These are phyloP conservation scores for Microbotryum violaceum DNA, from an alignment of 1,284 basidiomycete genomes.

Conservation along the genomic window DNA sequence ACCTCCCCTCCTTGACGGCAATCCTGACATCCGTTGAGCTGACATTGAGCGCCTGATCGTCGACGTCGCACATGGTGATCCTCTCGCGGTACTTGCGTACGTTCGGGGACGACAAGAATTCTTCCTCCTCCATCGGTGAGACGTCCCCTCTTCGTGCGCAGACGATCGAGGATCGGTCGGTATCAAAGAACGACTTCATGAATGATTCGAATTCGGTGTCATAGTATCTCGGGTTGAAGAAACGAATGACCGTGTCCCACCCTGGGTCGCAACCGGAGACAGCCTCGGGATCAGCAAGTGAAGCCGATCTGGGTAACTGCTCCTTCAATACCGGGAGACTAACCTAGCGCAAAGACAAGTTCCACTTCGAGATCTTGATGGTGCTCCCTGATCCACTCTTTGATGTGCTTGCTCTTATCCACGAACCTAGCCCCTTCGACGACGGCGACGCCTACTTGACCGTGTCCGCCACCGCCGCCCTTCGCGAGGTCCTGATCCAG, in stretches of 20 bases:
- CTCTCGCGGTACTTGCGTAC: constrained; percentile 49
- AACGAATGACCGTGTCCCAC: constrained; percentile 77
- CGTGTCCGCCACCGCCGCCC: constrained; percentile 2
- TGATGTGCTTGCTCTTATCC: constrained; percentile 49
- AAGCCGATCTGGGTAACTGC: background rate
- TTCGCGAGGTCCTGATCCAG: constrained; percentile 20
- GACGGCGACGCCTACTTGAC: constrained; percentile 69
- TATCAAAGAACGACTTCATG: constrained; percentile 54
- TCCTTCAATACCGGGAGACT: background rate
- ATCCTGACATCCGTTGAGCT: constrained; percentile 68
- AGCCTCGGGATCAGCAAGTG: constrained; percentile 2
- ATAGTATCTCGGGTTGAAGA: constrained; percentile 77
- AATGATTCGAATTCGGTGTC: constrained; percentile 49
- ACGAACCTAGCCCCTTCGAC: constrained; percentile 84
- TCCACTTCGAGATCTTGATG: constrained; percentile 38
- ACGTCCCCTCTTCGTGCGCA: constrained; percentile 55
- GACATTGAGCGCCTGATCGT: constrained; percentile 53
- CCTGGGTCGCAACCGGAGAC: constrained; percentile 44
- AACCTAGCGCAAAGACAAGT: constrained; percentile 57
- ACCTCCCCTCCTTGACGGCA: constrained; percentile 41
- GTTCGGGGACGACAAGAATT: constrained; percentile 42
- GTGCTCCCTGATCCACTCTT: background rate
- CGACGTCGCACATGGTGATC: constrained; percentile 30
- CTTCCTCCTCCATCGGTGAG: constrained; percentile 35
- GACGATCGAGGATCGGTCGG: constrained; percentile 56